Base-by-base conservation (phyloP, 305 asterid species). In the Fraxinus sp. region DNA sequence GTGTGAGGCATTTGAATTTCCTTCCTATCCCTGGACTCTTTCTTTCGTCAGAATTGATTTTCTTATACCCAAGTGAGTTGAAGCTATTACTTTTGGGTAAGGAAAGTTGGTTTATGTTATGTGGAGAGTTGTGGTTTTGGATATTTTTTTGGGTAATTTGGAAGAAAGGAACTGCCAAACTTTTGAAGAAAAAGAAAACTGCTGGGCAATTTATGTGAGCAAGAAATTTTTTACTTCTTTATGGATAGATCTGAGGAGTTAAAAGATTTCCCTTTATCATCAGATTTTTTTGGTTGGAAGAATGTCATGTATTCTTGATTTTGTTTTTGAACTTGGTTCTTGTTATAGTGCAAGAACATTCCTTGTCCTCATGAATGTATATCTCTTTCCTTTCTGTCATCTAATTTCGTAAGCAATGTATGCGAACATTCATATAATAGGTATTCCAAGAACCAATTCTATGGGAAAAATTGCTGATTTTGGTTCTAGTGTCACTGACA, bases 401-500 rank as follows among this genome's bases (percentile, higher is more conserved):
- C 76, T 79, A 49, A 87, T 79, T 62, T 37, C 22, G 82, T 81
- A 81, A 78, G 71, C 36, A 35, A 24, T 84, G 44, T 79, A 62
- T 71, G 46, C 80, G 84, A 84, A 55, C 68, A 55, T 80, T 83
- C 83, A 68, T 83, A 5, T 79, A 68, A 59, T 85, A 95, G 99
- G 97, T 86, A 92, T 94, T 81, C 93, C 93, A 68, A 92, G 97
- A 90, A 92, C 90, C 82, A 86, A 84, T 87, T 92, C 98, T 57
- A 92, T 92, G 88, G 99, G 99, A 18, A 93, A 87, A 90, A 83
- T 95, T 85, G 89, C 95, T 83, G 97, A 91, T 83, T 90, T 90
- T 84, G 84, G 88, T 83, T 88, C 95, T 44, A 90, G 88, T 85
- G 88, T 91, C 78, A 85, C 87, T 83, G 89, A 90, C n/a, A 94